A percentile compares a stretch with the other conserved stretches of the same genome.
phyloP scores from a whole-genome alignment of 192 early-diverging fungal species.

The Coemansia sp. region DNA sequence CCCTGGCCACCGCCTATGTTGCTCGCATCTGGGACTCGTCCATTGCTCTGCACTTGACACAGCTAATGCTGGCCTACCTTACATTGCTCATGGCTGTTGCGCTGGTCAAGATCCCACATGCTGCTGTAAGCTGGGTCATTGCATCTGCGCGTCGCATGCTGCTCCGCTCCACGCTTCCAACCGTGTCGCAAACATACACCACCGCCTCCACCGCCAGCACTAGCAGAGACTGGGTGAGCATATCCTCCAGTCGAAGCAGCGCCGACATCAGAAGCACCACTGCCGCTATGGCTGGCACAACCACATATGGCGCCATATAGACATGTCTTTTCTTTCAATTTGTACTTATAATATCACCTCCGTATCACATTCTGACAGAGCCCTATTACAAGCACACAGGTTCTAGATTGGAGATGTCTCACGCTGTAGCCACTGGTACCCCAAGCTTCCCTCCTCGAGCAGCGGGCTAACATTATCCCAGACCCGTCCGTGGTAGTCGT shows the following conservation, averaged over 20 bases:
- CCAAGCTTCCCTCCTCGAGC: slow-evolving; percentile 61
- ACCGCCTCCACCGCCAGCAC: neutral
- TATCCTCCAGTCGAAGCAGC: neutral
- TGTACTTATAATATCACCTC: neutral
- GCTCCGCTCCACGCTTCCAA: neutral
- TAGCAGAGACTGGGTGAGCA: neutral
- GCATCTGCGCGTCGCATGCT: neutral
- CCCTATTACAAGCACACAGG: too few relatives aligned
- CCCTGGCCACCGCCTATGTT: slow-evolving; percentile 25
- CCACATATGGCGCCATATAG: neutral
- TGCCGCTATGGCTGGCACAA: neutral
- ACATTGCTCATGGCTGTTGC: neutral
- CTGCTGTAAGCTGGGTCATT: neutral
- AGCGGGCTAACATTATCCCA: slow-evolving; percentile 76
- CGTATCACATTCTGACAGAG: too few relatives aligned
- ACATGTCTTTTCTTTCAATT: neutral
- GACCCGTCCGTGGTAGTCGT: slow-evolving; percentile 75
- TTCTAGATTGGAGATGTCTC: slow-evolving; percentile 69
- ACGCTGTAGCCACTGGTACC: slow-evolving; percentile 76
- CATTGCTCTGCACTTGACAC: slow-evolving; percentile 3
- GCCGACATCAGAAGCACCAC: neutral
- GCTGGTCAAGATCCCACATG: neutral
- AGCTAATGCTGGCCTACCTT: neutral
- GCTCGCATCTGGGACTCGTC: slow-evolving; percentile 27
- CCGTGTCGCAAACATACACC: neutral